phyloP scores from a whole-genome alignment of 164 flowering plant species.

The Annona cherimola region DNA sequence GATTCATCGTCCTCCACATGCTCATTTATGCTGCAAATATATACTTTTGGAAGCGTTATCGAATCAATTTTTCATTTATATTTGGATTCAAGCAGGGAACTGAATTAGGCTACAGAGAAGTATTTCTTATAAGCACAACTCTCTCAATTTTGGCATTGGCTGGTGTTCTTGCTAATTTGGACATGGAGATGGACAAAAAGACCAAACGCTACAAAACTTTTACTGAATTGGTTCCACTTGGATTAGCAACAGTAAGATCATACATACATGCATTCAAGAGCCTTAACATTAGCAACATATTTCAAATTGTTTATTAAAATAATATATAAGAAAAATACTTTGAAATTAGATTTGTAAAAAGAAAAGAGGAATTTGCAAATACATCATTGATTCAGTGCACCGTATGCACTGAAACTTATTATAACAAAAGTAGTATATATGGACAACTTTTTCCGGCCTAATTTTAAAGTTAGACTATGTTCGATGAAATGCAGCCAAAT shows the following conservation, averaged over 20 bases:
- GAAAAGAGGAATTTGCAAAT: not conserved
- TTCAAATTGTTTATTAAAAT: too few species aligned
- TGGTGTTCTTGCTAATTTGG: constrained; percentile 47
- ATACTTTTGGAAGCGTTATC: constrained; percentile 55
- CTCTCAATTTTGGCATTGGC: constrained; percentile 42
- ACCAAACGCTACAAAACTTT: constrained; percentile 32
- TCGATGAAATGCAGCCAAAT: too few species aligned
- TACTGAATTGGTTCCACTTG: constrained; percentile 48
- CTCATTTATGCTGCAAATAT: constrained; percentile 51
- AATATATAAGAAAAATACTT: not conserved
- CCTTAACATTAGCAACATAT: too few species aligned
- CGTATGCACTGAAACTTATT: not conserved
- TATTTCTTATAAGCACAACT: constrained; percentile 37
- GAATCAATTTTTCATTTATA: constrained; percentile 64
- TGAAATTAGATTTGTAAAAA: not conserved
- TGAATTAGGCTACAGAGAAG: constrained; percentile 51
- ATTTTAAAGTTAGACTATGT: too few species aligned
- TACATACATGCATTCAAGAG: not conserved
- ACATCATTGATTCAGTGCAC: not conserved
- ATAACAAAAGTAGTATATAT: too few species aligned
- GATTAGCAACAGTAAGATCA: constrained; percentile 23
- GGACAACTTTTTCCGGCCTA: not conserved
- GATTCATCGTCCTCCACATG: constrained; percentile 53
- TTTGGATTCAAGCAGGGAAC: constrained; percentile 67
- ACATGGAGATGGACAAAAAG: constrained; percentile 46